These are phyloP conservation scores for Geotrichum candidum DNA, from an alignment of 1,139 yeast species.

Conservation along the genomic window DNA sequence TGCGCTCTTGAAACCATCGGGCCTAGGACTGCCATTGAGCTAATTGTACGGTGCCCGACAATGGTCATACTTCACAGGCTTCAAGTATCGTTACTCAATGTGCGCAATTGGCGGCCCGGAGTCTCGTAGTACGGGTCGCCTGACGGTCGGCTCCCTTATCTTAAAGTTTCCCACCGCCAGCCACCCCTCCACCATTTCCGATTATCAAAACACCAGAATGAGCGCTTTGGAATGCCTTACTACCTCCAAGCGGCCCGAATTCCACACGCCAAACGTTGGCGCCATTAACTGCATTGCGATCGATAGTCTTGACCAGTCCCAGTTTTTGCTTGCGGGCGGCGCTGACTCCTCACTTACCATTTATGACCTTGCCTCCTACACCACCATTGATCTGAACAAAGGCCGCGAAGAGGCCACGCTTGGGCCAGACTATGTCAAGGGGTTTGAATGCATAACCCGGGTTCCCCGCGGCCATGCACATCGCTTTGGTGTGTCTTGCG, in stretches of 20 bases:
- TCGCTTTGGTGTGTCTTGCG: constrained; percentile 62
- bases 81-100: neutral
- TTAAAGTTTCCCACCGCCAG: neutral
- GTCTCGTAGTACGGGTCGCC: neutral
- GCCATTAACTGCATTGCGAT: constrained; percentile 62
- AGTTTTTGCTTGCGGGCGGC: constrained; percentile 61
- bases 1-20: neutral
- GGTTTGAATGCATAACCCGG: constrained; percentile 14
- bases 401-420: constrained; percentile 1
- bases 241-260: constrained; percentile 15
- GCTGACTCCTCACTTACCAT: constrained; percentile 60
- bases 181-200: neutral
- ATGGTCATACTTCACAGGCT: neutral
- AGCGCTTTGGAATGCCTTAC: constrained; percentile 1
- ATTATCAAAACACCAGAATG: neutral
- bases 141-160: neutral
- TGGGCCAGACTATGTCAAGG: constrained; percentile 8
- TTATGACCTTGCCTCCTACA: constrained; percentile 15
- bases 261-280: constrained; percentile 26
- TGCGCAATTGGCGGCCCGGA: neutral
- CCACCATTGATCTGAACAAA: constrained; percentile 2
- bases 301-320: constrained; percentile 44
- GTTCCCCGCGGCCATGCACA: constrained; percentile 57
- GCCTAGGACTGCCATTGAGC: neutral
- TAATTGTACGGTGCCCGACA: neutral